These are phyloP conservation scores for Tilletia caries DNA, from an alignment of 1,284 basidiomycete species.

Conservation along the genomic window DNA sequence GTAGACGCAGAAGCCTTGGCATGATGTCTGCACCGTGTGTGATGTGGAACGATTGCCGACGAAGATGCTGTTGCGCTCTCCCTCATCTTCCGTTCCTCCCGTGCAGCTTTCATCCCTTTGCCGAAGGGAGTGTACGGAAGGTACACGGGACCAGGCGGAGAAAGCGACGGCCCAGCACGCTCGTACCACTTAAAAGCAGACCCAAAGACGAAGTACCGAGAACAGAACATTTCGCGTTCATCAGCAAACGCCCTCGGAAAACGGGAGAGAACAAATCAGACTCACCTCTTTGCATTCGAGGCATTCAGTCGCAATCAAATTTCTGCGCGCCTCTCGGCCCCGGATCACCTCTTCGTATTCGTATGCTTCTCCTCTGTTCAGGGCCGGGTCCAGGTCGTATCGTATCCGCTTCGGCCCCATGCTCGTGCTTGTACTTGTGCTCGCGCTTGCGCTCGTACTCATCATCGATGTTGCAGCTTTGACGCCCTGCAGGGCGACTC, in stretches of 20 bases:
- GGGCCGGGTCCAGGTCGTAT: conserved; percentile 2
- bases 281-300: conserved; percentile 8
- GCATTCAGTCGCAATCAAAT: not conserved
- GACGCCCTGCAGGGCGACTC: too few relatives aligned
- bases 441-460: too few relatives aligned
- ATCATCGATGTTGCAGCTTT: too few relatives aligned
- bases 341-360: not conserved
- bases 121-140: not conserved
- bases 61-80: not conserved
- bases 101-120: not conserved
- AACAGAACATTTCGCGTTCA: not conserved
- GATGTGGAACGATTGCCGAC: not conserved
- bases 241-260: not conserved
- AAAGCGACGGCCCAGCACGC: not conserved
- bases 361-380: not conserved
- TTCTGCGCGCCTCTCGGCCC: not conserved
- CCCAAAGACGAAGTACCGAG: not conserved
- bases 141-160: not conserved
- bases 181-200: conserved; percentile 1
- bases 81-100: conserved; percentile 1
- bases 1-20: too few relatives aligned
- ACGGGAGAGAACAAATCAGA: not conserved
- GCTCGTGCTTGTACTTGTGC: too few relatives aligned
- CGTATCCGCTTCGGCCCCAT: not conserved
- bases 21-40: too few relatives aligned